phyloP scores from a whole-genome alignment of 2,329 filamentous ascomycete genomes.

The Paraphaeosphaeria sporulosa region DNA sequence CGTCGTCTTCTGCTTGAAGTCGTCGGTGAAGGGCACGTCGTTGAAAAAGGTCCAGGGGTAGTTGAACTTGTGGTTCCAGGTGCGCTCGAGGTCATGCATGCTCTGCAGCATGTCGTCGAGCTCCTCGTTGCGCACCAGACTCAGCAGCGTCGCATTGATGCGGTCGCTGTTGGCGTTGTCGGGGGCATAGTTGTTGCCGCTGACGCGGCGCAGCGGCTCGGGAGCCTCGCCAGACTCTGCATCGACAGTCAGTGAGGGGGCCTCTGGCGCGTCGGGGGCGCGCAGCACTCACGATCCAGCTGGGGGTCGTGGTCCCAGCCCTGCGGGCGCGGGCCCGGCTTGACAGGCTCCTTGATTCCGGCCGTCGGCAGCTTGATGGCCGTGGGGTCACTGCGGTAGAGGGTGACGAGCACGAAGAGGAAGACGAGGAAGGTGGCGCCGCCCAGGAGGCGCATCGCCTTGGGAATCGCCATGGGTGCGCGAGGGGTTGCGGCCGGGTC shows the following conservation, averaged over 20 bases:
- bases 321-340: constrained; percentile 53
- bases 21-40: constrained; percentile 88
- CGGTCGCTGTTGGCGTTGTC: constrained; percentile 78
- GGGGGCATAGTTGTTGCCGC: constrained; percentile 77
- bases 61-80: constrained; percentile 99
- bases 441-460: constrained; percentile 81
- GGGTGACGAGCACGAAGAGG: constrained; percentile 79
- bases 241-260: not conserved
- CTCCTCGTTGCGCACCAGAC: constrained; percentile 92
- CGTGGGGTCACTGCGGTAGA: constrained; percentile 68
- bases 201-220: constrained; percentile 74
- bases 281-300: constrained; percentile 77
- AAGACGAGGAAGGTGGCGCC: constrained; percentile 75
- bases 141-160: constrained; percentile 91
- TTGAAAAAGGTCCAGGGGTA: constrained; percentile 99
- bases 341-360: not conserved
- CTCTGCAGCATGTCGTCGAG: constrained; percentile 82
- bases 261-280: constrained; percentile 17
- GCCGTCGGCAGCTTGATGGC: constrained; percentile 45
- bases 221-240: constrained; percentile 84
- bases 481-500: constrained; percentile 9
- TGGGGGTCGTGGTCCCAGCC: constrained; percentile 83
- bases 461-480: constrained; percentile 79
- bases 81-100: constrained; percentile 90
- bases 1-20: constrained; percentile 85